Percentiles rank a stretch among this genome's conserved stretches.
phyloP scores from a whole-genome alignment of 139 green algal genomes.

The Tetraselmis chui region DNA sequence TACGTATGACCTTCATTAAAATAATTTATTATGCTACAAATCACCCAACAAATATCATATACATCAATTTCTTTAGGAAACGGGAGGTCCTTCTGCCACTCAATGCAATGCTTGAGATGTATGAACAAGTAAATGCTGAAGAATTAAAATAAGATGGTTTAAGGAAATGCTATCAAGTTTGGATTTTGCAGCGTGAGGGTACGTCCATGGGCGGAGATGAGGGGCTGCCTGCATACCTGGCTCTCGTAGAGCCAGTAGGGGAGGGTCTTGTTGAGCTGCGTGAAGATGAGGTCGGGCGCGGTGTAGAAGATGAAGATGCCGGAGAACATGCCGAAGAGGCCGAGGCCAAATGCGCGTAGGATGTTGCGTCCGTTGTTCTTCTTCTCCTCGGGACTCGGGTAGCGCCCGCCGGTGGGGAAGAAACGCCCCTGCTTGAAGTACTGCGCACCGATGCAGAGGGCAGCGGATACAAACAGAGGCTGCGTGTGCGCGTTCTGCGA shows the following conservation, averaged over 20 bases:
- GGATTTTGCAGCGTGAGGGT: background rate
- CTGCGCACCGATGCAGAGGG: background rate
- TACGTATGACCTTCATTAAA: too few species aligned
- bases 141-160: background rate
- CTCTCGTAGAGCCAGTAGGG: constrained; percentile 52
- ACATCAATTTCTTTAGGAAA: too few species aligned
- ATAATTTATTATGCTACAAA: too few species aligned
- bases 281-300: constrained; percentile 29
- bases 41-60: too few species aligned
- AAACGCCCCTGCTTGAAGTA: background rate
- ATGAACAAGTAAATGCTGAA: background rate
- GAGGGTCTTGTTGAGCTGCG: constrained; percentile 24
- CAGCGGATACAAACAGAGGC: background rate
- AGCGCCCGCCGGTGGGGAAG: background rate
- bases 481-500: background rate
- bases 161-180: background rate
- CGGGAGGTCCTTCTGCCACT: too few species aligned
- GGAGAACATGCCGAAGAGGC: constrained; percentile 43
- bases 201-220: background rate
- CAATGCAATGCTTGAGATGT: background rate
- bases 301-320: constrained; percentile 42
- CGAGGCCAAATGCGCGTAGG: constrained; percentile 19
- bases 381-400: constrained; percentile 10
- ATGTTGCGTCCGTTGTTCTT: constrained; percentile 45
- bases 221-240: constrained; percentile 17